Evolutionary conservation across 2,329 filamentous ascomycete species (phyloP).

Genomic region (Thelonectria blattea): DNA sequence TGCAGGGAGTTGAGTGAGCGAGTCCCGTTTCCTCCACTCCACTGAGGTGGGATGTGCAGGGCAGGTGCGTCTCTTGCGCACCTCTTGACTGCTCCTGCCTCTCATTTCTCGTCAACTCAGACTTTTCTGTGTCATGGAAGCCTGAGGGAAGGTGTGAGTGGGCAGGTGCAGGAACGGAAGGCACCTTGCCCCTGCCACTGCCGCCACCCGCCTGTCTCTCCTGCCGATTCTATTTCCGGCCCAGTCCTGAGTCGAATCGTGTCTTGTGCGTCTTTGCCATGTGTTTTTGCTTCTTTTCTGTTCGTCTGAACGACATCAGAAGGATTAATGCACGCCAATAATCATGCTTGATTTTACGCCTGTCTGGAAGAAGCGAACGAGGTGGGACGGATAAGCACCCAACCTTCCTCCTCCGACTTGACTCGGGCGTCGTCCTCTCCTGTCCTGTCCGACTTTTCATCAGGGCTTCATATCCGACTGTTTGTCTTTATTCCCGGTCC

Average conservation of each 20-base stretch:
- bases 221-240: not conserved
- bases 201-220: too few species aligned
- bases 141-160: not conserved
- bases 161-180: constrained; percentile 9
- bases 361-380: not conserved
- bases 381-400: not conserved
- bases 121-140: not conserved
- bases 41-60: too few species aligned
- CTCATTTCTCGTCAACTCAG: not conserved
- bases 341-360: not conserved
- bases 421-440: not conserved
- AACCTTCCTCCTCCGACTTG: not conserved
- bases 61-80: too few species aligned
- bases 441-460: not conserved
- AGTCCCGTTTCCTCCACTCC: too few species aligned
- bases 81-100: not conserved
- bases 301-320: not conserved
- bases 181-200: not conserved
- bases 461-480: not conserved
- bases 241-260: not conserved
- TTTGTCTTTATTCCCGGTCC: not conserved
- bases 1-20: too few species aligned
- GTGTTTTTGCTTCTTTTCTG: not conserved
- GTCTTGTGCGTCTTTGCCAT: not conserved
- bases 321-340: not conserved